Conservation (phyloP, 306 rosid species). For the Dalbergia oliveri region DNA sequence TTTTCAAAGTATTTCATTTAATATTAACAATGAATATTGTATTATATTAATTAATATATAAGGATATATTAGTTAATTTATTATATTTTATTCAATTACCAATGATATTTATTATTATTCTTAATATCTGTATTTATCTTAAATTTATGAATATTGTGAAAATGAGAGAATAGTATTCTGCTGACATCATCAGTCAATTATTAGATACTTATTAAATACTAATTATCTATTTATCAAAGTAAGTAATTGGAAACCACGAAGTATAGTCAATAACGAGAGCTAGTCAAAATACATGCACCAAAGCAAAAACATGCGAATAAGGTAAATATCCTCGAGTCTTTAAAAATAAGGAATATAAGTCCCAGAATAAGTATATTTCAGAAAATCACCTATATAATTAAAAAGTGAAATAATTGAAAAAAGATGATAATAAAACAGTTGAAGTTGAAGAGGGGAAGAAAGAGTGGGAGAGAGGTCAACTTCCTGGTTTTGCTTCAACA, state of each 20-base stretch:
- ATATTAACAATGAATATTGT: no score
- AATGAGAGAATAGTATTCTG: background rate
- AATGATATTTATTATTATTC: no score
- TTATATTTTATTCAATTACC: no score
- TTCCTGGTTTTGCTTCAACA: constrained; percentile 83
- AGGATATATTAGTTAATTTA: no score
- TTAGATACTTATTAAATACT: background rate
- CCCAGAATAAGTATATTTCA: no score
- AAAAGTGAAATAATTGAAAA: background rate
- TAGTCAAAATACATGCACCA: background rate
- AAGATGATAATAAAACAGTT: constrained; percentile 26
- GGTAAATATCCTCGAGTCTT: no score
- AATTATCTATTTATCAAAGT: background rate
- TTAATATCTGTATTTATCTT: no score
- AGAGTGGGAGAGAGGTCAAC: constrained; percentile 88
- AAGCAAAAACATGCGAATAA: background rate
- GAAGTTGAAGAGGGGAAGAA: constrained; percentile 27
- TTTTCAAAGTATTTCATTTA: no score
- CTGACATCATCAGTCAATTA: background rate
- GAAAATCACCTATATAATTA: background rate
- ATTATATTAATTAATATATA: no score
- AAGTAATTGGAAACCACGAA: background rate
- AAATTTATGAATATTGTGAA: no score
- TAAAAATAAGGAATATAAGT: no score
- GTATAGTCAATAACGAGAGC: background rate